Conservation (phyloP, 306 rosid species). For the Notholithocarpus densiflorus region DNA sequence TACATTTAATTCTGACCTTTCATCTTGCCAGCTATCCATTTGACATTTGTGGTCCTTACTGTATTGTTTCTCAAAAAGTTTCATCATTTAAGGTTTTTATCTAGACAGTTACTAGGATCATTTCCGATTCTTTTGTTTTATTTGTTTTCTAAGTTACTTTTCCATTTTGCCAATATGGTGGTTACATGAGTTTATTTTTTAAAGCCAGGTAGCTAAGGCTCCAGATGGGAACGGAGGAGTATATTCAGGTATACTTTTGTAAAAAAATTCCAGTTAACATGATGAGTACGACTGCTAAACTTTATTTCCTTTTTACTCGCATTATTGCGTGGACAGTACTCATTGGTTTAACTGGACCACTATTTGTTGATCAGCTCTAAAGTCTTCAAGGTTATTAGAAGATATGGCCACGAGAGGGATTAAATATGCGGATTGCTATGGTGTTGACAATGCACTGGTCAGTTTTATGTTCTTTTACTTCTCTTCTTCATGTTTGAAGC, state of each 20-base stretch:
- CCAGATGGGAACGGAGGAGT: slow-evolving; percentile 99
- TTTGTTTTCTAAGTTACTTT: slow-evolving; percentile 8
- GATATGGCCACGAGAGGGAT: slow-evolving; percentile 91
- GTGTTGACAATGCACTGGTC: slow-evolving; percentile 96
- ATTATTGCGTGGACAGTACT: slow-evolving; percentile 13
- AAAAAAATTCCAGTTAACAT: not conserved
- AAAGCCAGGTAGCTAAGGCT: slow-evolving; percentile 88
- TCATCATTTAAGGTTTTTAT: not conserved
- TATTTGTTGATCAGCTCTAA: slow-evolving; percentile 60
- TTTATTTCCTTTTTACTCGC: slow-evolving; percentile 12
- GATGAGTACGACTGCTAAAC: slow-evolving; percentile 7
- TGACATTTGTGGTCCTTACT: not conserved
- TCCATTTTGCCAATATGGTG: slow-evolving; percentile 19
- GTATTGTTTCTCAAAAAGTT: not conserved
- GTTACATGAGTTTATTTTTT: slow-evolving; percentile 30
- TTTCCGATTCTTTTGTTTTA: not conserved
- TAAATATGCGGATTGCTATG: slow-evolving; percentile 91
- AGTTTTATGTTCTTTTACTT: slow-evolving; percentile 25
- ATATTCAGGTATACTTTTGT: slow-evolving; percentile 58
- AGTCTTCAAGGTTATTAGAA: slow-evolving; percentile 69
- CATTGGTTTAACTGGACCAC: slow-evolving; percentile 2
- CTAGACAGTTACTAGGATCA: not conserved
- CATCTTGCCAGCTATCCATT: not conserved
- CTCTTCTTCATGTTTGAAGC: slow-evolving; percentile 5
- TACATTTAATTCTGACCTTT: not conserved